These are phyloP conservation scores for Erysimum cheiranthoides DNA, from an alignment of 345 rosid genomes.

Conservation along the genomic window DNA sequence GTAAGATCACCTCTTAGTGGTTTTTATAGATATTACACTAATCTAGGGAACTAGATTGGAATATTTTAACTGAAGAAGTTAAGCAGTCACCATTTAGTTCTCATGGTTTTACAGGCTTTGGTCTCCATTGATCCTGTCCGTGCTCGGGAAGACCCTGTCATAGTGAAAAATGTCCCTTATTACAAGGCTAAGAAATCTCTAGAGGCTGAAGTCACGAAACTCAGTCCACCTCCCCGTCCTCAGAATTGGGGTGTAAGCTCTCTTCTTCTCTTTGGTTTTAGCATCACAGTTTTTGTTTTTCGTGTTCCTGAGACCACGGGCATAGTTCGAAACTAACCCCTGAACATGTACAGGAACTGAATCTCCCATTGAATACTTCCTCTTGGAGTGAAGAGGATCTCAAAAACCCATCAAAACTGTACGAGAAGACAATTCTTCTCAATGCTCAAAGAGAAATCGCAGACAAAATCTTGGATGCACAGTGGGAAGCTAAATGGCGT, in stretches of 20 bases:
- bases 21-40: neutral
- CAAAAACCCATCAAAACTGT: conserved; percentile 71
- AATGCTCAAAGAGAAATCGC: conserved; percentile 95
- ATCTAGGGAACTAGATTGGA: neutral
- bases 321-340: conserved; percentile 26
- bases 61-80: conserved; percentile 3
- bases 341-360: conserved; percentile 63
- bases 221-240: conserved; percentile 84
- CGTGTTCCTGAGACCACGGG: neutral
- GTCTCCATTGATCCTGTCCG: conserved; percentile 82
- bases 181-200: conserved; percentile 86
- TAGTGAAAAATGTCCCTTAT: conserved; percentile 80
- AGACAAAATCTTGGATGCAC: conserved; percentile 79
- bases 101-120: conserved; percentile 63
- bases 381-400: conserved; percentile 95
- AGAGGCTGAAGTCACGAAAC: conserved; percentile 78
- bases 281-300: conserved; percentile 10
- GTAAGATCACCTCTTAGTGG: conserved; percentile 51
- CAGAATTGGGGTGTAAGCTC: conserved; percentile 83
- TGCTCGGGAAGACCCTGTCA: conserved; percentile 79
- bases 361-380: conserved; percentile 79
- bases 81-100: conserved; percentile 25
- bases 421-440: conserved; percentile 93
- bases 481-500: conserved; percentile 92
- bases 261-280: conserved; percentile 19